Base-by-base conservation (phyloP, 176 grass and related monocot species). In the Alloteropsis semialata region DNA sequence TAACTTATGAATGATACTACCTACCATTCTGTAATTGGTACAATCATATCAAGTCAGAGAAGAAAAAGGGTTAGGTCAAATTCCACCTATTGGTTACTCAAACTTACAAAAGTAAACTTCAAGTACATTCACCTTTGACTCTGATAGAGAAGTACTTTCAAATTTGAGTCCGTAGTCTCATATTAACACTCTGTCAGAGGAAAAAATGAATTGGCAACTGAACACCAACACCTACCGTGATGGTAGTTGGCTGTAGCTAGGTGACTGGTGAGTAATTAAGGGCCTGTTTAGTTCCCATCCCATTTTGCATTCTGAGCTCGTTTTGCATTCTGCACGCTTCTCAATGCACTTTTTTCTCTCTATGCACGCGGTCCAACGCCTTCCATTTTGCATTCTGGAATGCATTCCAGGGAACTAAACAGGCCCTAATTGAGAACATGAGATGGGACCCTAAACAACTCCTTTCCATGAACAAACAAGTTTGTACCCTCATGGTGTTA, bases 211-310 rank as follows among this genome's bases (percentile, higher is more conserved):
- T 28, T 30, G 37, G 57, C 30, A 44, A 66, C 75, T 37, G 67
- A 58, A 56, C 66, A 44, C 8, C 72, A 72, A 48, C 65, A 73
- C 76, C 76, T 54, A 72, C 76, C 66, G 62, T 17, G 32, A 17
- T n/a, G 42, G 37, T 62, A 39, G 65, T 72, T 79, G 56, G 84
- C 44, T 72, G 65, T 72, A 25, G 42, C 56, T 63, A 50, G 32
- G 56, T 17, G 44, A 79, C 66, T 63, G 72, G 63, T 62, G 44
- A 79, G 76, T 63, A 79, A 72, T 62, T 72, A n/a, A n/a, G n/a
- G n/a, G n/a, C n/a, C n/a, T n/a, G n/a, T n/a, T n/a, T n/a, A n/a
- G n/a, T n/a, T n/a, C n/a, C n/a, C n/a, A n/a, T n/a, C n/a, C n/a
- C n/a, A n/a, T n/a, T n/a, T n/a, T n/a, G n/a, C n/a, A n/a, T n/a